Conservation (phyloP, 805 yeast species). For the Teunomyces aglyptinius region DNA sequence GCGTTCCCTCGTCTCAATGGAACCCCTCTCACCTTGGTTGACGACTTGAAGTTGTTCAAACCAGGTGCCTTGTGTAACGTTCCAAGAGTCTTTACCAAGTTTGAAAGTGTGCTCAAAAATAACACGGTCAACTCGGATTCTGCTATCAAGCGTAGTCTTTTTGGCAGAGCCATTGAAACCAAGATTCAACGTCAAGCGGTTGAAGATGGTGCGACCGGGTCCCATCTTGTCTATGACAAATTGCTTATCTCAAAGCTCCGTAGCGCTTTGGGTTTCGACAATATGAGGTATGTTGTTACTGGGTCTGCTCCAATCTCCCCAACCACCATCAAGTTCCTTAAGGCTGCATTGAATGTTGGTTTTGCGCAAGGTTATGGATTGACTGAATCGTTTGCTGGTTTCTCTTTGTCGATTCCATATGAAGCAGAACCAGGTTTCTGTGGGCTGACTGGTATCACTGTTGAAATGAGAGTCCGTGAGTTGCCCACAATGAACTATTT, state of each 20-base stretch:
- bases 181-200: conserved; percentile 15
- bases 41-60: conserved; percentile 23
- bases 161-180: conserved; percentile 16
- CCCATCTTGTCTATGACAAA: conserved; percentile 16
- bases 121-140: conserved; percentile 22
- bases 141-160: conserved; percentile 15
- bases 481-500: conserved; percentile 25
- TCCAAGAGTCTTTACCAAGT: conserved; percentile 25
- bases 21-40: conserved; percentile 21
- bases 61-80: conserved; percentile 25
- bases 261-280: conserved; percentile 32
- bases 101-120: conserved; percentile 23
- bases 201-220: conserved; percentile 16
- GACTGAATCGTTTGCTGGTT: conserved; percentile 29
- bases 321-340: conserved; percentile 21
- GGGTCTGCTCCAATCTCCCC: conserved; percentile 27
- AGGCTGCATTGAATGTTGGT: conserved; percentile 23
- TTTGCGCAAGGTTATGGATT: conserved; percentile 36
- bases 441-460: conserved; percentile 18
- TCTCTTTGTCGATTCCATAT: conserved; percentile 14
- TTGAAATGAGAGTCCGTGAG: conserved; percentile 21
- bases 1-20: conserved; percentile 25
- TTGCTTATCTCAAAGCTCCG: conserved; percentile 31
- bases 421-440: conserved; percentile 24
- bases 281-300: conserved; percentile 20